Evolutionary conservation across 306 rosid genomes (phyloP), one percentile per base, ranked within the genome.

Genomic region (Begonia masoniana): DNA sequence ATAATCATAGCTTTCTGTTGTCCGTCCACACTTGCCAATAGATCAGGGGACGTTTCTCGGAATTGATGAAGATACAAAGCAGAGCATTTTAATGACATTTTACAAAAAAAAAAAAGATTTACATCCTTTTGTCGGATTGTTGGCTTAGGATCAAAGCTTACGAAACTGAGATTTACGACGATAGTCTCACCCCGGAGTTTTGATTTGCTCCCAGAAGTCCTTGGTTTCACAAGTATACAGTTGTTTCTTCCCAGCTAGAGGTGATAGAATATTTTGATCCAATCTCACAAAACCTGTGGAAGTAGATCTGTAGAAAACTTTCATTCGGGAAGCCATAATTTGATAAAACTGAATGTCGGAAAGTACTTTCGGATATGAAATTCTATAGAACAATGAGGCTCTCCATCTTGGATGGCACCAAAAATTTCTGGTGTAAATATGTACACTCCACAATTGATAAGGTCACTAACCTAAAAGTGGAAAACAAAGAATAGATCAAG

Each of bases 181-280:
- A 24, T 24, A 54, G 50, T 62, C 74, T 64, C 66, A 85, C 96
- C 86, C 99, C 11, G 99, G 94, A 72, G 94, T 91, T 72, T 91
- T 91, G 60, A 86, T 91, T 62, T 91, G 99, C 72, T 91, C 99
- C 99, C 96, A 91, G 64, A 81, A 86, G 68, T 86, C 94, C 75
- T 8, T 62, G 48, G 86, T 81, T 75, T 91, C 96, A 55, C 86
- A 79, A 12, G 94, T 81, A 51, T 78, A 86, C 23, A 91, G 74
- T 67, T 86, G 86, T 55, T 86, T 81, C 84, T 91, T 91, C 62
- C 99, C 99, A 0, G 99, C 99, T 55, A 91, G 79, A 62, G 99
- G 96, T 53, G 99, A 74, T 62, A 91, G 81, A 63, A 86, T 91
- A 71, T 91, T 94, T 83, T 91, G 99, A 79, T 91, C 99, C 78